Percentiles rank a stretch among this genome's conserved stretches.
These are phyloP conservation scores for Carallia brachiata DNA, from an alignment of 345 rosid species.

Conservation along the genomic window DNA sequence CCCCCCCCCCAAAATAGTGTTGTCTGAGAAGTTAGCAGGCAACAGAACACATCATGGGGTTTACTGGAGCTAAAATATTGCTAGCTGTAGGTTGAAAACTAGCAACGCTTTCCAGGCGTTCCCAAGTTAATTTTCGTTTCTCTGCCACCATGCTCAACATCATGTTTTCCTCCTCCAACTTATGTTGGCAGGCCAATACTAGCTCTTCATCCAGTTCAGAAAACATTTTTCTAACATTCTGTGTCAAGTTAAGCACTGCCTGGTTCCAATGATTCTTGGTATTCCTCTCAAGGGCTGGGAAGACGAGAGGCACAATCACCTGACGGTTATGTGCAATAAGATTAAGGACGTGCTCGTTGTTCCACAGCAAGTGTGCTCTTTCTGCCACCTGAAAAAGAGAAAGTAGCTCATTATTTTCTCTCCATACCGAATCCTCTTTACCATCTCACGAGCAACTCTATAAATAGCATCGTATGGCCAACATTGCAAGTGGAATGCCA, in stretches of 20 bases:
- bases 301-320: slow-evolving; percentile 54
- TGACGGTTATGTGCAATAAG: slow-evolving; percentile 51
- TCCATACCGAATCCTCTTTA: background rate
- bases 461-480: too few relatives aligned
- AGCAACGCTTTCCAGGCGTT: slow-evolving; percentile 58
- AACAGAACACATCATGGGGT: slow-evolving; percentile 41
- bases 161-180: slow-evolving; percentile 54
- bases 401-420: slow-evolving; percentile 6
- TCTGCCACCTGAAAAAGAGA: slow-evolving; percentile 62
- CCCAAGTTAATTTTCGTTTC: slow-evolving; percentile 63
- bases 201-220: slow-evolving; percentile 71
- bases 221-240: slow-evolving; percentile 51
- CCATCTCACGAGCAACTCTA: background rate
- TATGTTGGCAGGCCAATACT: slow-evolving; percentile 43
- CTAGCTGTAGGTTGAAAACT: slow-evolving; percentile 27
- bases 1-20: background rate
- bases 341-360: slow-evolving; percentile 61
- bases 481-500: too few relatives aligned
- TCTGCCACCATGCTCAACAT: slow-evolving; percentile 39
- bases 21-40: slow-evolving; percentile 42
- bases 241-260: slow-evolving; percentile 65
- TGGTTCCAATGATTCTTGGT: slow-evolving; percentile 72
- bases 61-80: slow-evolving; percentile 31
- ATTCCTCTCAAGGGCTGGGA: slow-evolving; percentile 61
- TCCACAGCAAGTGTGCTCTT: slow-evolving; percentile 75